Base-by-base conservation (phyloP, 1,284 basidiomycete species). In the Bondarzewia mesenterica region DNA sequence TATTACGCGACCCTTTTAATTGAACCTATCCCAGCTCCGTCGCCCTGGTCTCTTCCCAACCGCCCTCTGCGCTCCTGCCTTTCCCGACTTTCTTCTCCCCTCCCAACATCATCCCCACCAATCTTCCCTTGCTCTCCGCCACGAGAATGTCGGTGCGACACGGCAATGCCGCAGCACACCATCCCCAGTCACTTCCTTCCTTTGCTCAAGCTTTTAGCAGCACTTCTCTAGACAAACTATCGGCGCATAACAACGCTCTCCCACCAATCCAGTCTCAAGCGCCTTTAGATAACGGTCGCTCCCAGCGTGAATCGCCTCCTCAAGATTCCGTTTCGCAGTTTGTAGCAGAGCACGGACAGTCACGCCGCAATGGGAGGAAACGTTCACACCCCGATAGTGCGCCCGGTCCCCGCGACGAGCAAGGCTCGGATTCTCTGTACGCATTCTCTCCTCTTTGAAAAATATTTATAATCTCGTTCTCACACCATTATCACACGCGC, bases 181-280 rank as follows among this genome's bases (percentile, higher is more conserved):
- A 50, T 18, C 32, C 74, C 47, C 80, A 80, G 61, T 80, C 82
- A n/a, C 75, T 87, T 40, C 84, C 84, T 29, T 82, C 85, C 40
- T 87, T 87, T 61, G 79, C 81, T 2, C 80, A 83, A 63, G 77
- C 85, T 0, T 87, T 87, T 64, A 76, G 72, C 62, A 66, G 57
- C 48, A 71, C 74, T 2, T 77, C 77, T 10, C 64, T 83, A 47
- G 67, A 61, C 63, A 71, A 64, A 49, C 71, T 78, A 22, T 57
- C 72, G 1, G 62, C 66, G 47, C 61, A 69, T 50, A 72, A 65
- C 59, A 80, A 78, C 63, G 69, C 79, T 38, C 68, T 85, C 8
- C 82, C 83, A 15, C 83, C 82, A 44, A 82, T 85, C 44, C 78
- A 83, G 42, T 54, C 68, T 45, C 70, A 65, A 44, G 54, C 63